Percentiles rank a stretch among this genome's conserved stretches.
These are phyloP conservation scores for Phaeomoniella chlamydospora DNA, from an alignment of 2,329 filamentous ascomycete species.

Conservation along the genomic window DNA sequence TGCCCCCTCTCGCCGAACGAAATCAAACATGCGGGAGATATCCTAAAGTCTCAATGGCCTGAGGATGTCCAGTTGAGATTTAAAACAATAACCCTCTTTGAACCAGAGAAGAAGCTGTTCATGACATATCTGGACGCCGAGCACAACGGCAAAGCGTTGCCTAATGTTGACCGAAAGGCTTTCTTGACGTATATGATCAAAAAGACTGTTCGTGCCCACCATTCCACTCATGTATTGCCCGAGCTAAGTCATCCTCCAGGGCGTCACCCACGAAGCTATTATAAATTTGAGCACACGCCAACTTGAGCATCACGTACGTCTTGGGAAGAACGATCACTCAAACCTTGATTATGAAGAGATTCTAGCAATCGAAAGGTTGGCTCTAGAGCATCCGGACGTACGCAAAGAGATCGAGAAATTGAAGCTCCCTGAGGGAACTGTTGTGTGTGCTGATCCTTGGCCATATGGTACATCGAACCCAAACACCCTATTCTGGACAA, in stretches of 20 bases:
- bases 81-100: constrained; percentile 54
- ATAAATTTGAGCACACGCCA: constrained; percentile 33
- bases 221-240: constrained; percentile 6
- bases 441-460: constrained; percentile 50
- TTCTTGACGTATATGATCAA: constrained; percentile 35
- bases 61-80: constrained; percentile 26
- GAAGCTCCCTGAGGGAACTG: constrained; percentile 40
- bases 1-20: constrained; percentile 14
- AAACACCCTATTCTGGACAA: neutral
- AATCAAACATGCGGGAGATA: constrained; percentile 12
- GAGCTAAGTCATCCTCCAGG: constrained; percentile 16
- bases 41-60: constrained; percentile 14
- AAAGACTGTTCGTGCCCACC: constrained; percentile 33
- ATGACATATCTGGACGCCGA: constrained; percentile 51
- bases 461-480: constrained; percentile 41
- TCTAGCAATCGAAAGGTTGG: constrained; percentile 40
- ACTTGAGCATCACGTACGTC: constrained; percentile 35
- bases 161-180: constrained; percentile 35
- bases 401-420: constrained; percentile 45
- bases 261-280: constrained; percentile 41
- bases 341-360: constrained; percentile 46
- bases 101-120: constrained; percentile 46
- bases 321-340: constrained; percentile 38
- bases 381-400: constrained; percentile 40
- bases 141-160: constrained; percentile 33